These are phyloP conservation scores for Zygoascus sp. DNA, from an alignment of 1,139 yeast species.

Conservation along the genomic window DNA sequence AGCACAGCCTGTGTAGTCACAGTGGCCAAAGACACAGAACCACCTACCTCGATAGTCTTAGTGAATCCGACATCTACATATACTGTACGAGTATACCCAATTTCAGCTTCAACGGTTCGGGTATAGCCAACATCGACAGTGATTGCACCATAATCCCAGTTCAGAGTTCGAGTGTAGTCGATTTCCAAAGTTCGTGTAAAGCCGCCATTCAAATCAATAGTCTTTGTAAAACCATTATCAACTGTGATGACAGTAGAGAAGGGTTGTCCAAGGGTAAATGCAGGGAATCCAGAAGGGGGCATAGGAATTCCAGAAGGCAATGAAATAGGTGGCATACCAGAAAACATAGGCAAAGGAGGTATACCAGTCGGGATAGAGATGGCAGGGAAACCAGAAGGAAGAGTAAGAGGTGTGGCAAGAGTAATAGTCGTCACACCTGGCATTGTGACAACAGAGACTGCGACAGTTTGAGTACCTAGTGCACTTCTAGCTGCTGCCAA, in stretches of 20 bases:
- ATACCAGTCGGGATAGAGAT: neutral
- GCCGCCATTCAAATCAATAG: no score
- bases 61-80: neutral
- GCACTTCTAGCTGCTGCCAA: neutral
- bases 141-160: neutral
- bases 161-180: neutral
- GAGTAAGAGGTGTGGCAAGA: no score
- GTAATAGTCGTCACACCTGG: no score
- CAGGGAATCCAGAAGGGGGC: no score
- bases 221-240: neutral
- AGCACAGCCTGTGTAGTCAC: neutral
- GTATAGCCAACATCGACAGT: neutral
- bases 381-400: no score
- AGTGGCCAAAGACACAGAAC: neutral
- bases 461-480: slow-evolving; percentile 2
- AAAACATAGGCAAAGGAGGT: neutral
- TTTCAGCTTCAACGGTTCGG: neutral
- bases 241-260: neutral
- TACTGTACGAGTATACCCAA: neutral
- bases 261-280: no score
- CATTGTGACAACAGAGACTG: neutral
- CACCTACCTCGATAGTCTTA: neutral
- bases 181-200: neutral
- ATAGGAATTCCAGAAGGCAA: neutral
- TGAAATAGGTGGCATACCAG: no score